A percentile compares a stretch with the other conserved stretches of the same genome.
Evolutionary conservation across 352 stramenopile genomes (phyloP).

Genomic region (Thalassiosira ordinaria): DNA sequence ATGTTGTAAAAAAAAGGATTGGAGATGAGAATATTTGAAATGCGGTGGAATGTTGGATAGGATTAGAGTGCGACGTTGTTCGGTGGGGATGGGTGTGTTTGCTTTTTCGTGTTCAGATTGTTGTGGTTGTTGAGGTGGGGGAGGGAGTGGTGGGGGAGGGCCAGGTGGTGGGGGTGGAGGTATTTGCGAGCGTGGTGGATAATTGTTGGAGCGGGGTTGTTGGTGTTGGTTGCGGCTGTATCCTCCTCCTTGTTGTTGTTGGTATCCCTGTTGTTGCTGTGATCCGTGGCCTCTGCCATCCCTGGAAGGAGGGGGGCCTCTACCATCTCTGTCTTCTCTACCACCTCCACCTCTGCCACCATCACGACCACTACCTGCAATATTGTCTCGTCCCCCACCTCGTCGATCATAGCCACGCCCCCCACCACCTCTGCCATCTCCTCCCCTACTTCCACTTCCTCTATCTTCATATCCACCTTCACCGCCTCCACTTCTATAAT

Average conservation of each 20-base stretch:
- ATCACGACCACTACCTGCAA: conserved; percentile 5
- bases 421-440: neutral
- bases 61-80: conserved; percentile 29
- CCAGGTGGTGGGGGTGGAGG: neutral
- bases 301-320: neutral
- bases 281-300: neutral
- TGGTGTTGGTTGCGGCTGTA: neutral
- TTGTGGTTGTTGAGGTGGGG: neutral
- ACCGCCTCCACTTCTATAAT: neutral
- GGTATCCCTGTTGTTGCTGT: neutral
- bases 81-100: conserved; percentile 9
- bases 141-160: neutral
- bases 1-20: conserved; percentile 18
- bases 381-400: neutral
- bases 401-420: neutral
- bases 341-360: neutral
- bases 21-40: conserved; percentile 23
- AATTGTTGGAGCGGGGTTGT: neutral
- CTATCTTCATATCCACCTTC: no score
- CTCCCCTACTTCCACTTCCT: neutral
- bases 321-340: neutral
- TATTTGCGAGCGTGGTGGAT: neutral
- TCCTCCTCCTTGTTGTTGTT: neutral
- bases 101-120: conserved; percentile 1
- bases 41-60: conserved; percentile 28